Conservation (phyloP, 225 moss, liverwort and hornwort species). For the Neckera pumila region DNA sequence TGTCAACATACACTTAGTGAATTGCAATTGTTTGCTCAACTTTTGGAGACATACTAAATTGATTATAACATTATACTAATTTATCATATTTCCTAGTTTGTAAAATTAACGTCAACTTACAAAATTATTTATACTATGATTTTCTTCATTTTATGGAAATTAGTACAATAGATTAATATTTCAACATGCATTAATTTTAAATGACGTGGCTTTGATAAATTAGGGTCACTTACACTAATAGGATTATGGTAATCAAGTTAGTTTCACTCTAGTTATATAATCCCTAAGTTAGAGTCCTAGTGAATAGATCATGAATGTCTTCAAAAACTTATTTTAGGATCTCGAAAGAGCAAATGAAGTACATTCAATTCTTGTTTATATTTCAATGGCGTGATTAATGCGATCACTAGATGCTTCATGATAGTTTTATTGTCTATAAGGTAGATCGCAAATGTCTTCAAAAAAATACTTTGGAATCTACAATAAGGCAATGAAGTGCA, state of each 20-base stretch:
- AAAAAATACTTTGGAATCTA: rapidly evolving
- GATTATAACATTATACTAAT: not conserved
- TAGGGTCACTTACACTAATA: not conserved
- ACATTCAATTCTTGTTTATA: not conserved
- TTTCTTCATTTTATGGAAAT: not conserved
- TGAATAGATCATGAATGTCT: not conserved
- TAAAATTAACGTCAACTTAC: not conserved
- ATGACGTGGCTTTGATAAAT: not conserved
- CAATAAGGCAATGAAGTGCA: not conserved
- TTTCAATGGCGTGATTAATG: not conserved
- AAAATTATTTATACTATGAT: not conserved
- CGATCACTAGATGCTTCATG: rapidly evolving
- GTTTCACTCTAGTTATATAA: rapidly evolving
- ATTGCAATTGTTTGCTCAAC: not conserved
- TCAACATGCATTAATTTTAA: not conserved
- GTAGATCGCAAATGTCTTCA: not conserved
- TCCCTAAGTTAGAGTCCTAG: rapidly evolving
- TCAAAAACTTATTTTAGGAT: not conserved
- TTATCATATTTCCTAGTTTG: not conserved
- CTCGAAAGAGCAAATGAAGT: rapidly evolving
- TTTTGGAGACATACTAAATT: not conserved
- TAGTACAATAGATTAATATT: not conserved
- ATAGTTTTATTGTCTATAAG: rapidly evolving
- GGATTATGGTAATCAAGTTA: rapidly evolving
- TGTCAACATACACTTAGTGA: rapidly evolving